A percentile compares a stretch with the other conserved stretches of the same genome.
Conservation (phyloP, 1,284 basidiomycete genomes). For the Puccinia hordei region DNA sequence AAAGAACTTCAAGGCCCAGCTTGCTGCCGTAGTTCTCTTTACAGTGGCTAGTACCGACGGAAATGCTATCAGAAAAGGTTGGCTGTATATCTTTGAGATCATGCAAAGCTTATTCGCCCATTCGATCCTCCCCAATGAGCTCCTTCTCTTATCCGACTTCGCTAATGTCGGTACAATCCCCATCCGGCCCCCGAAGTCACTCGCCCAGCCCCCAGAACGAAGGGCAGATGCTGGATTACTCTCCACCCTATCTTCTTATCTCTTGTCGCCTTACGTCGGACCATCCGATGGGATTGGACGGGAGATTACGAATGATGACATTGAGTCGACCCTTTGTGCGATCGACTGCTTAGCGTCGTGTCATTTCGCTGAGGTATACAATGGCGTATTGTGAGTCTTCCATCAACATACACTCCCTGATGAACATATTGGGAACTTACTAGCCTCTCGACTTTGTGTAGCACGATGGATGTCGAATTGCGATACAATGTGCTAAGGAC, state of each 20-base stretch:
- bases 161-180: slow-evolving; percentile 86
- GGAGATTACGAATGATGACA: slow-evolving; percentile 73
- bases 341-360: slow-evolving; percentile 95
- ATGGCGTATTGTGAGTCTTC: slow-evolving; percentile 76
- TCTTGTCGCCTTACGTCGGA: slow-evolving; percentile 86
- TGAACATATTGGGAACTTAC: neutral
- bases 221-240: slow-evolving; percentile 84
- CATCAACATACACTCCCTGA: neutral
- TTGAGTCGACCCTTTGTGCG: slow-evolving; percentile 91
- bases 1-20: slow-evolving; percentile 89
- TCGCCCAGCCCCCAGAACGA: slow-evolving; percentile 66
- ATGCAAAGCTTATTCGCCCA: slow-evolving; percentile 94
- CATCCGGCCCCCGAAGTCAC: slow-evolving; percentile 71
- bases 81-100: slow-evolving; percentile 91
- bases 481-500: slow-evolving; percentile 16
- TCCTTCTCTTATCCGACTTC: slow-evolving; percentile 98
- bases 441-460: neutral
- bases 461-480: slow-evolving; percentile 51
- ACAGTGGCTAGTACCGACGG: slow-evolving; percentile 97
- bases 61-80: slow-evolving; percentile 89
- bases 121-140: slow-evolving; percentile 79
- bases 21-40: slow-evolving; percentile 95
- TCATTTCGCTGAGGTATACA: slow-evolving; percentile 88
- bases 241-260: slow-evolving; percentile 90
- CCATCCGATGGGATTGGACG: slow-evolving; percentile 54